Evolutionary conservation across 2,329 filamentous ascomycete genomes (phyloP).

Genomic region (Trichocomaceae sp.): DNA sequence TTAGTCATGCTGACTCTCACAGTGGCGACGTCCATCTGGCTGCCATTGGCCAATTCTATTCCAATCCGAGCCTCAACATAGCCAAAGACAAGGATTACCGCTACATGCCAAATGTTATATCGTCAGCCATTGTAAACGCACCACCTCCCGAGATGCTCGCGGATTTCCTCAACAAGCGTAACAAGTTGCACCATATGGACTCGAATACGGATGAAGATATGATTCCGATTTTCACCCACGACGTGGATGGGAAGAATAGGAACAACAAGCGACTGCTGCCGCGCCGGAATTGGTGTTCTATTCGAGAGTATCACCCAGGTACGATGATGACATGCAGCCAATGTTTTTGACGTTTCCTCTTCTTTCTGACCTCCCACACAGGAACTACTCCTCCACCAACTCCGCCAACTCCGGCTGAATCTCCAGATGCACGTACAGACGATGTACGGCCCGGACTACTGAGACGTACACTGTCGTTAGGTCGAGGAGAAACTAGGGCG

Average conservation of each 20-base stretch:
- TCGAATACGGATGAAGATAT: constrained; percentile 83
- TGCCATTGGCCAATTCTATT: constrained; percentile 91
- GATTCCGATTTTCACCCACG: constrained; percentile 86
- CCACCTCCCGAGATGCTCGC: constrained; percentile 83
- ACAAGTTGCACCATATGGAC: constrained; percentile 64
- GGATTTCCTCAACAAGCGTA: constrained; percentile 87
- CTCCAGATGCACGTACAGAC: constrained; percentile 32
- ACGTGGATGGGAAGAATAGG: constrained; percentile 79
- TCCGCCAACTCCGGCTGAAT: constrained; percentile 48
- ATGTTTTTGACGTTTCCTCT: background rate
- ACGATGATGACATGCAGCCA: constrained; percentile 18
- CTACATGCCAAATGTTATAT: constrained; percentile 95
- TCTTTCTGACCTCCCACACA: constrained; percentile 34
- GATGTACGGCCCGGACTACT: constrained; percentile 34
- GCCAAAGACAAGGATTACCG: constrained; percentile 86
- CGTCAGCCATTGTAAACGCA: constrained; percentile 87
- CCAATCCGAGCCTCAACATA: constrained; percentile 73
- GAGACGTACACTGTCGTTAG: constrained; percentile 57
- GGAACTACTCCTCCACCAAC: constrained; percentile 66
- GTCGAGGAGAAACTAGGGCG: constrained; percentile 47
- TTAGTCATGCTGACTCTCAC: constrained; percentile 5
- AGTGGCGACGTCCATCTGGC: constrained; percentile 91
- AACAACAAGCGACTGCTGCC: constrained; percentile 89
- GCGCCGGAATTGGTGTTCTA: constrained; percentile 92
- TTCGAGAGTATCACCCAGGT: constrained; percentile 75